These are phyloP conservation scores for Polysphondylium violaceum DNA, from an alignment of 78 protist genomes.

Conservation along the genomic window DNA sequence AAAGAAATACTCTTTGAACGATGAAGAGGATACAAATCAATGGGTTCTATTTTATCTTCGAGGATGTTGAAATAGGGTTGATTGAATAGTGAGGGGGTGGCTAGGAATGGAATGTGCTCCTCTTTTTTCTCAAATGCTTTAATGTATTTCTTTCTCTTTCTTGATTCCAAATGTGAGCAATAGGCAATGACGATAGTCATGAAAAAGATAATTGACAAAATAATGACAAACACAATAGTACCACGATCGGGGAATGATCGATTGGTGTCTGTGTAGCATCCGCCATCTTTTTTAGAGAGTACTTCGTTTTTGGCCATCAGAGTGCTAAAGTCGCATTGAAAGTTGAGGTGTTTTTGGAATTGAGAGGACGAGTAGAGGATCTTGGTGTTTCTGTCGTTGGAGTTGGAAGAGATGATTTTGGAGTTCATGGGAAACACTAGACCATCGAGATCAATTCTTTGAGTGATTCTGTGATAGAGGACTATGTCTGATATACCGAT, in stretches of 20 bases:
- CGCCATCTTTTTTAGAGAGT: neutral
- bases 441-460: neutral
- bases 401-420: neutral
- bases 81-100: neutral
- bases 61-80: neutral
- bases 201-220: neutral
- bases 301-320: neutral
- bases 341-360: neutral
- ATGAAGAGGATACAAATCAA: no score
- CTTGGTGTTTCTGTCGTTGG: no score
- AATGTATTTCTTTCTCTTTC: constrained; percentile 32
- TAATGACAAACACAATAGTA: neutral
- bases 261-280: constrained; percentile 7
- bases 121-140: neutral
- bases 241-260: constrained; percentile 5
- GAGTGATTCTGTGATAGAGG: neutral
- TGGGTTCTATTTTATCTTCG: no score
- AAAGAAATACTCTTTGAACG: no score
- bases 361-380: neutral
- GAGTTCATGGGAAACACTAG: neutral
- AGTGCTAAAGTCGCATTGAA: neutral
- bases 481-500: neutral
- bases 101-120: constrained; percentile 3
- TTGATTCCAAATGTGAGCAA: constrained; percentile 31
- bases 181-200: neutral